Evolutionary conservation across 371 early-diverging fungal genomes (phyloP).

Genomic region (Lichtheimia ornata): DNA sequence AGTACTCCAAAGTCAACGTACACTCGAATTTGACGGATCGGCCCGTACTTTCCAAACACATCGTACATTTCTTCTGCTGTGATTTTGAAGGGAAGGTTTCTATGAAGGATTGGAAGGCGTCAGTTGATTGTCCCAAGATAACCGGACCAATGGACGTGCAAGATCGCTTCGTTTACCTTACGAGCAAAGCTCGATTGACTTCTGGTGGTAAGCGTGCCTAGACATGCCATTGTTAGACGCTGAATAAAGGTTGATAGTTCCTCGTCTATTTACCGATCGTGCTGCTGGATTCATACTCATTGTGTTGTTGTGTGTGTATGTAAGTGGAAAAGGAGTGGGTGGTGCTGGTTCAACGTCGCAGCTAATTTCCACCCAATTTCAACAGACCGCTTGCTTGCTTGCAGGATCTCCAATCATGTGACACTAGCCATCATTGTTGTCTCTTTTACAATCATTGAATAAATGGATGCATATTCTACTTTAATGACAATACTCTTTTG

Average conservation of each 20-base stretch:
- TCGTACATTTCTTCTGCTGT: conserved; percentile 95
- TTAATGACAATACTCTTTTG: too few species aligned
- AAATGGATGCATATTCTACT: too few species aligned
- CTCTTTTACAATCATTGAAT: too few species aligned
- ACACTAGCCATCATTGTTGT: too few species aligned
- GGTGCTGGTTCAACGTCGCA: too few species aligned
- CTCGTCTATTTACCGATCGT: conserved; percentile 2
- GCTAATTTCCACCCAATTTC: too few species aligned
- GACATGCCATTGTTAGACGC: background rate
- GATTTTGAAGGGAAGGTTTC: conserved; percentile 95
- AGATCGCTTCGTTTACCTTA: conserved; percentile 56
- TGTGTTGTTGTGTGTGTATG: background rate
- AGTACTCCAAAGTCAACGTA: conserved; percentile 21
- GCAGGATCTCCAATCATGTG: too few species aligned
- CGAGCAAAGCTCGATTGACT: conserved; percentile 89
- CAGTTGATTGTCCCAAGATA: background rate
- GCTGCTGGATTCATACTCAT: conserved; percentile 2
- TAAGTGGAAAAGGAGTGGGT: background rate
- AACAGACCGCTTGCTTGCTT: too few species aligned
- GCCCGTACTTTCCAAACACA: conserved; percentile 96
- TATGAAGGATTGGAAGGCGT: conserved; percentile 13
- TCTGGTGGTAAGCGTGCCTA: conserved; percentile 90
- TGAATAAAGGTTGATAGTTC: background rate
- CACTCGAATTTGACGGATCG: conserved; percentile 93
- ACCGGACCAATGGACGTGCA: background rate